Base-by-base conservation (phyloP, 2,329 filamentous ascomycete genomes). In the Pseudogymnoascus sp. region DNA sequence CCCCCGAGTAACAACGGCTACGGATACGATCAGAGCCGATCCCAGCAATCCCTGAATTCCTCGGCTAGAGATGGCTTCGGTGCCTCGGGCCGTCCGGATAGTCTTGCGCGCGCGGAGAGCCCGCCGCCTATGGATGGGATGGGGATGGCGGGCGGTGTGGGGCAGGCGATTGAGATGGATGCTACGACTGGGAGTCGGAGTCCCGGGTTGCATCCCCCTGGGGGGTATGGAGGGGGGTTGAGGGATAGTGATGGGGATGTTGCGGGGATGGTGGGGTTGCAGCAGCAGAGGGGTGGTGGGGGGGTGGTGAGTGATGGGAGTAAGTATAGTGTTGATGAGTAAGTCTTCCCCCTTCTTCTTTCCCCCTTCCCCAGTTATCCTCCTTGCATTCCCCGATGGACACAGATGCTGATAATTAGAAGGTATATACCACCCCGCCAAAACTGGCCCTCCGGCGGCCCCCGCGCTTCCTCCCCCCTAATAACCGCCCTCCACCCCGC, bases 131-230 rank as follows among this genome's bases (percentile, higher is more conserved):
- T 87, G 18, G 79, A 82, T 2, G 78, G 76, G 39, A 71, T 75
- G 52, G 67, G 55, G 65, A 35, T 69, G n/a, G 67, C 72, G 35
- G n/a, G n/a, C n/a, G n/a, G n/a, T n/a, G 73, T 86, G 10, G 86
- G 86, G 8, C 87, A 87, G 69, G 85, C 88, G 2, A 82, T 92
- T 60, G 91, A 94, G 72, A 92, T 95, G 89, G 87, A 92, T 72
- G 86, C 87, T 35, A 78, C 80, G n/a, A 78, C 79, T n/a, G 80
- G 80, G 39, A 80, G 78, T 61, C 80, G 81, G 72, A 52, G 21
- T 15, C 21, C 29, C 2, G 45, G 29, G 74, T 61, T 75, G 74
- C 29, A 65, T 40, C 65, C 76, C 2, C 77, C 76, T 12, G 69
- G 69, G 39, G 76, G 74, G 12, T 79, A 77, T 62, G 76, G 73